Evolutionary conservation across 179 eudicot genomes (phyloP).

Genomic region (Nepenthes alata): DNA sequence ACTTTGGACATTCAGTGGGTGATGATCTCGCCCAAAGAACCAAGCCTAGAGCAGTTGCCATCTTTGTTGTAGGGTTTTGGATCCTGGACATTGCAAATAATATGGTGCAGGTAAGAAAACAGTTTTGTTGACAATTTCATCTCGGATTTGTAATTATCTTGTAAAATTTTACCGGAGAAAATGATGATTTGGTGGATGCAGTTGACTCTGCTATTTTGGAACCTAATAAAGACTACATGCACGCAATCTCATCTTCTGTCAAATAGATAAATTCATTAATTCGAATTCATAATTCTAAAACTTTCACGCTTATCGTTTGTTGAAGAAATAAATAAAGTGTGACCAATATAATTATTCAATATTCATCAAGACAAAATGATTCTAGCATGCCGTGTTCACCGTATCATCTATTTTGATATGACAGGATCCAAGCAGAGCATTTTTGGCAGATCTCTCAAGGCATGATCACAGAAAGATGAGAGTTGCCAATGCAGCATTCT

Average conservation of each 20-base stretch:
- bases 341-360: not conserved
- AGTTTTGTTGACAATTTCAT: no score
- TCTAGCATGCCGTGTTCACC: not conserved
- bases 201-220: no score
- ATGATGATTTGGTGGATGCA: no score
- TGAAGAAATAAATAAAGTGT: not conserved
- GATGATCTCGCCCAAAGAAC: not conserved
- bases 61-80: slow-evolving; percentile 11
- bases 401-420: not conserved
- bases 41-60: slow-evolving; percentile 6
- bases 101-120: slow-evolving; percentile 9
- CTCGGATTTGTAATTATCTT: not conserved
- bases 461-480: slow-evolving; percentile 4
- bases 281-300: no score
- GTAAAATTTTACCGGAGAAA: no score
- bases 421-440: slow-evolving; percentile 14
- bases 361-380: not conserved
- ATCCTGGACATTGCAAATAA: slow-evolving; percentile 11
- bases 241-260: no score
- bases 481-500: not conserved
- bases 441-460: slow-evolving; percentile 1
- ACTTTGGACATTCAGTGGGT: slow-evolving; percentile 1
- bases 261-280: no score
- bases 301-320: no score
- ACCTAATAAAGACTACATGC: no score